Conservation (phyloP, 2,329 filamentous ascomycete genomes). For the Diaporthe capsici region DNA sequence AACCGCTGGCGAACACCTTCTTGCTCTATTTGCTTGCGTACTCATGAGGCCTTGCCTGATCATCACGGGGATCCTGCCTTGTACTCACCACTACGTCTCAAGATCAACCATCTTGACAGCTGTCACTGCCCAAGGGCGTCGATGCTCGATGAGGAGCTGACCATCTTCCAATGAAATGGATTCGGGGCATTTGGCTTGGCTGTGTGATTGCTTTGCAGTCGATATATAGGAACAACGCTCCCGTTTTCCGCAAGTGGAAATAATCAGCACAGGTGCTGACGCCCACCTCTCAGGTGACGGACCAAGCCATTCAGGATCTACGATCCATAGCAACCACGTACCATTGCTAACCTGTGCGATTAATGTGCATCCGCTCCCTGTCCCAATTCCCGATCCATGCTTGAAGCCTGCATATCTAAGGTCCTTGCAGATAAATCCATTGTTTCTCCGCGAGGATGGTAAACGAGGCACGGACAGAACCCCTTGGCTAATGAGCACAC, state of each 20-base stretch:
- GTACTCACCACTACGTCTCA: background rate
- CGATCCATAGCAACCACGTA: constrained; percentile 5
- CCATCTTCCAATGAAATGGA: background rate
- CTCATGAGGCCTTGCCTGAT: background rate
- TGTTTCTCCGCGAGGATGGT: background rate
- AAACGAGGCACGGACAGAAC: background rate
- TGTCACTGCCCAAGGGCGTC: background rate
- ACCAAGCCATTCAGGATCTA: constrained; percentile 13
- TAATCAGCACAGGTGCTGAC: constrained; percentile 23
- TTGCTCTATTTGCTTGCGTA: background rate
- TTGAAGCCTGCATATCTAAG: background rate
- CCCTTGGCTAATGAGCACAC: background rate
- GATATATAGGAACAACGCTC: background rate
- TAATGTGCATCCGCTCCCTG: constrained; percentile 31
- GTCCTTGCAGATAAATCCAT: background rate
- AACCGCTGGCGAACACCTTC: background rate
- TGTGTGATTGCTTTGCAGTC: constrained; percentile 23
- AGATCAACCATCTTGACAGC: background rate
- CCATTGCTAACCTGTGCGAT: background rate
- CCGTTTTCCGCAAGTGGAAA: constrained; percentile 18
- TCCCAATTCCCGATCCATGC: constrained; percentile 23
- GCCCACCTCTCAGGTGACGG: background rate
- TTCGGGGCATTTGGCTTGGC: constrained; percentile 21
- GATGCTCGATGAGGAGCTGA: background rate
- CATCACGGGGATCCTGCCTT: background rate